Evolutionary conservation across 2,329 filamentous ascomycete genomes (phyloP).

Genomic region (Grosmannia clavigera): DNA sequence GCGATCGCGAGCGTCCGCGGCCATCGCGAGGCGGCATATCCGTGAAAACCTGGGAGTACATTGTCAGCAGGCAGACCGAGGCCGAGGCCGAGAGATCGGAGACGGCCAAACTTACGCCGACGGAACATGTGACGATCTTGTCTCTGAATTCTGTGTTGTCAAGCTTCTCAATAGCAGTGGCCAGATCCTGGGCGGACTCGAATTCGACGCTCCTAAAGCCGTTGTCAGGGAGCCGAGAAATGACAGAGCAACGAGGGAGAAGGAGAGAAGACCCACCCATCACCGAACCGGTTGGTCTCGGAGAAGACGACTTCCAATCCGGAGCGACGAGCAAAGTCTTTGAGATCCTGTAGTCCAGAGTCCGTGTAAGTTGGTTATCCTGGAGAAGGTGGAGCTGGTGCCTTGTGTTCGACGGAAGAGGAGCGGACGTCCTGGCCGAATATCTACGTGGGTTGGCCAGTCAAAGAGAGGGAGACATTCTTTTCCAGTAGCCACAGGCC

Average conservation of each 20-base stretch:
- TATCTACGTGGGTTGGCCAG: not conserved
- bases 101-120: conserved; percentile 54
- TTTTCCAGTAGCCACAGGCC: not conserved
- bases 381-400: conserved; percentile 20
- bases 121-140: conserved; percentile 68
- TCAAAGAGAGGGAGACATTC: not conserved
- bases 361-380: conserved; percentile 61
- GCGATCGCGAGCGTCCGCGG: conserved; percentile 71
- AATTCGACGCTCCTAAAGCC: conserved; percentile 82
- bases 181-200: conserved; percentile 81
- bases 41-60: conserved; percentile 52
- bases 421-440: not conserved
- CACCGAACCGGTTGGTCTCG: conserved; percentile 83
- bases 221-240: conserved; percentile 1
- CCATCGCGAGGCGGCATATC: conserved; percentile 58
- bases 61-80: not conserved
- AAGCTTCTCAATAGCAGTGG: conserved; percentile 86
- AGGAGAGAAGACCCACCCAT: conserved; percentile 55
- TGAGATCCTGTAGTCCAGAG: conserved; percentile 82
- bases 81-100: conserved; percentile 10
- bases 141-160: conserved; percentile 91
- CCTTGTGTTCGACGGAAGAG: not conserved
- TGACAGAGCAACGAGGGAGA: not conserved
- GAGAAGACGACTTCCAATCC: conserved; percentile 97
- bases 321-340: conserved; percentile 97